Percentiles rank a stretch among this genome's conserved stretches.
Evolutionary conservation across 140 eudicot genomes (phyloP).

Genomic region (Ambrosia hybrid): DNA sequence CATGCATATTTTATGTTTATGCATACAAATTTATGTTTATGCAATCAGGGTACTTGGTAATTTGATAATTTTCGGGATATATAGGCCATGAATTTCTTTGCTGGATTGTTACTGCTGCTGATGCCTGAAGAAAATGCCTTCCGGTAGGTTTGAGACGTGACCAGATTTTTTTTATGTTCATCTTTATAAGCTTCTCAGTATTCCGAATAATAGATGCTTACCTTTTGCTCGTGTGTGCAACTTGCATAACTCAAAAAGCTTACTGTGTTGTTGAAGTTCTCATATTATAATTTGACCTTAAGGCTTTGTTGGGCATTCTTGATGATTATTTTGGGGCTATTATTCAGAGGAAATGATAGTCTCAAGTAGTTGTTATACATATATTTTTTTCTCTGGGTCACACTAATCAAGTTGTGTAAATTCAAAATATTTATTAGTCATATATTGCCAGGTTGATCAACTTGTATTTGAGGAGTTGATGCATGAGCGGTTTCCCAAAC

Average conservation of each 20-base stretch:
- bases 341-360: constrained; percentile 93
- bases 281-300: constrained; percentile 32
- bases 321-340: constrained; percentile 98
- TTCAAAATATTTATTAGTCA: background rate
- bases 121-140: constrained; percentile 99
- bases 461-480: constrained; percentile 99
- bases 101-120: constrained; percentile 84
- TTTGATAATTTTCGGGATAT: constrained; percentile 10
- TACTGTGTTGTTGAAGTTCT: background rate
- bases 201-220: background rate
- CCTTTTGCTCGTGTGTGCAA: background rate
- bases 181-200: background rate
- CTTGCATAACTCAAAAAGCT: constrained; percentile 2
- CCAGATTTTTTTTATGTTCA: too few relatives aligned
- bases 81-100: constrained; percentile 98
- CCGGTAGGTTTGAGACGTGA: constrained; percentile 61
- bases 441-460: constrained; percentile 76
- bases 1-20: background rate
- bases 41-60: too few relatives aligned
- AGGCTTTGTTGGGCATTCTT: constrained; percentile 91
- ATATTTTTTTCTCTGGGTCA: background rate
- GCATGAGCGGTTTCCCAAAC: constrained; percentile 87
- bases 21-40: background rate
- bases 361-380: constrained; percentile 61
- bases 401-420: background rate